Evolutionary conservation across 106 monocot genomes (phyloP).

Genomic region (Agapanthus africanus): DNA sequence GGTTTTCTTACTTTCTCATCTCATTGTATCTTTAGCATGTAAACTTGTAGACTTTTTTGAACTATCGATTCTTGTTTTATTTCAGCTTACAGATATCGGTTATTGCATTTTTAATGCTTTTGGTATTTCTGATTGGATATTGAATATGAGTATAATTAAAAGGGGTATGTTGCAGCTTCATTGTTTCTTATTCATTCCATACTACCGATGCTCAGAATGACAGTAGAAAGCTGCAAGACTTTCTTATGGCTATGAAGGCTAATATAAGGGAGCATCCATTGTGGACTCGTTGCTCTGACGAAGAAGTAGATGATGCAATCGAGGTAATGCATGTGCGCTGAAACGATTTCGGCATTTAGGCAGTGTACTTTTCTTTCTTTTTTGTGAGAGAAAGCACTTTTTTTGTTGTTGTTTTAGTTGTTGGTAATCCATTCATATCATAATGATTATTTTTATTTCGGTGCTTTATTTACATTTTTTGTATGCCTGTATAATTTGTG

Average conservation of each 20-base stretch:
- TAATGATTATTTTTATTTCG: not conserved
- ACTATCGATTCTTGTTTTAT: not conserved
- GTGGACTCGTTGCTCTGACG: slow-evolving; percentile 9
- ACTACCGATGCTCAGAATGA: slow-evolving; percentile 6
- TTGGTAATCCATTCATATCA: not conserved
- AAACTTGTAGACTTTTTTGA: not conserved
- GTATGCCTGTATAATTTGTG: too few species aligned
- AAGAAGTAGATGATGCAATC: slow-evolving; percentile 17
- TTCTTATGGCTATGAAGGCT: slow-evolving; percentile 14
- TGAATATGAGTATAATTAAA: not conserved
- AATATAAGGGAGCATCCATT: slow-evolving; percentile 16
- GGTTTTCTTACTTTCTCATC: not conserved
- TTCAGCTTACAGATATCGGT: not conserved
- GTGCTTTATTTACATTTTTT: not conserved
- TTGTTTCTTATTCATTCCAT: slow-evolving; percentile 13
- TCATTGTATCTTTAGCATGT: not conserved
- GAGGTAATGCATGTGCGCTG: slow-evolving; percentile 5
- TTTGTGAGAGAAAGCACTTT: too few species aligned
- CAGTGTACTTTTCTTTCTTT: not conserved
- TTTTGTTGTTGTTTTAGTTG: not conserved
- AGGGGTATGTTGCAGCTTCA: slow-evolving; percentile 11
- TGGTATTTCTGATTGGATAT: not conserved
- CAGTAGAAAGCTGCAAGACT: slow-evolving; percentile 13
- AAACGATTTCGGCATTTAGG: not conserved
- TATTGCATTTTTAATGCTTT: not conserved